Percentiles rank a stretch among this genome's conserved stretches.
Conservation (phyloP, 73 alveolate genomes). For the Tetrahymena malaccensis region DNA sequence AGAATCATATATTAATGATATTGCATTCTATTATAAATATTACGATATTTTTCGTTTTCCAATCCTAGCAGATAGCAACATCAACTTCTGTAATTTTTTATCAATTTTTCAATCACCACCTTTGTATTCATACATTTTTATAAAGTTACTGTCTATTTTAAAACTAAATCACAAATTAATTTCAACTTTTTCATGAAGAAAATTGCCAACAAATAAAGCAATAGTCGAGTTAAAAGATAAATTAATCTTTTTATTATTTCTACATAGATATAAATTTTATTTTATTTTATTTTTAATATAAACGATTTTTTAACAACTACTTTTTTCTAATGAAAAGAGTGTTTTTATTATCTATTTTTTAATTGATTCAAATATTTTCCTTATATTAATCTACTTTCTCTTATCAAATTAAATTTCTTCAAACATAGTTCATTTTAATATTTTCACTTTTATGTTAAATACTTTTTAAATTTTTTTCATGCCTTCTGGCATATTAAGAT, state of each 20-base stretch:
- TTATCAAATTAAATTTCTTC: neutral
- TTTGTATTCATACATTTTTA: too few relatives aligned
- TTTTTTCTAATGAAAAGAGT: neutral
- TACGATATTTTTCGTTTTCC: too few relatives aligned
- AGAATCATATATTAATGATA: neutral
- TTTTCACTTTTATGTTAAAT: neutral
- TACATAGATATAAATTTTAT: too few relatives aligned
- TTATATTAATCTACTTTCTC: neutral
- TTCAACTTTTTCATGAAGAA: neutral
- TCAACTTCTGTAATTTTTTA: neutral
- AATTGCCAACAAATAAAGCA: too few relatives aligned
- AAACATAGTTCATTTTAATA: too few relatives aligned
- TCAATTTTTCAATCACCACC: neutral
- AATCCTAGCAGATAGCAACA: neutral
- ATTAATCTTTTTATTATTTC: too few relatives aligned
- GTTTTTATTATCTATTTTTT: neutral
- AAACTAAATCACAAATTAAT: too few relatives aligned
- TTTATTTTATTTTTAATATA: too few relatives aligned
- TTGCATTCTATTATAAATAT: neutral
- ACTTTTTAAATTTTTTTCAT: too few relatives aligned
- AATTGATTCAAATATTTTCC: neutral
- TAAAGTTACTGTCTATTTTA: neutral
- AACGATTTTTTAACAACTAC: neutral
- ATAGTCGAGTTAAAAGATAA: too few relatives aligned
- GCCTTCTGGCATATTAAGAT: neutral